These are phyloP conservation scores for Zymoseptoria passerinii DNA, from an alignment of 2,329 filamentous ascomycete species.

Conservation along the genomic window DNA sequence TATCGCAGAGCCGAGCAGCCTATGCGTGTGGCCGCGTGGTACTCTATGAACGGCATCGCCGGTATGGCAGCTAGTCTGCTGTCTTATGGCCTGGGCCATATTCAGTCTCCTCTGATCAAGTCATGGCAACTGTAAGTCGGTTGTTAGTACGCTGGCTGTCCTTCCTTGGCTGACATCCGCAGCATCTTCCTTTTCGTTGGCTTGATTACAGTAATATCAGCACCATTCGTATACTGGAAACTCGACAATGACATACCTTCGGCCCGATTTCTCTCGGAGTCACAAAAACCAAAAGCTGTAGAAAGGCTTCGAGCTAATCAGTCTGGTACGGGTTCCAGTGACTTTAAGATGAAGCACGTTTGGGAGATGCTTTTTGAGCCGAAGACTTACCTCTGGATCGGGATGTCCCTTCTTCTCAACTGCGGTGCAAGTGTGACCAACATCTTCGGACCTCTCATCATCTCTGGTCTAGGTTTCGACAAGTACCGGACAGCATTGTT, in stretches of 20 bases:
- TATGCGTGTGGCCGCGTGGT: slow-evolving; percentile 21
- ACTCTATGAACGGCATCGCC: slow-evolving; percentile 20
- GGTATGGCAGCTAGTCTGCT: slow-evolving; percentile 18
- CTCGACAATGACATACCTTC: slow-evolving; percentile 53
- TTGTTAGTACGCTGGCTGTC: not conserved
- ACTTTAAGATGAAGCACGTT: slow-evolving; percentile 41
- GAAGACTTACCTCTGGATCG: slow-evolving; percentile 52
- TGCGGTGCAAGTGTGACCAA: slow-evolving; percentile 56
- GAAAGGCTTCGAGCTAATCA: slow-evolving; percentile 45
- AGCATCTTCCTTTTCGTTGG: slow-evolving; percentile 55
- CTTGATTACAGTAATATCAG: slow-evolving; percentile 50
- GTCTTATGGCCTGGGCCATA: slow-evolving; percentile 18
- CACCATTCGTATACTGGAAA: slow-evolving; percentile 51
- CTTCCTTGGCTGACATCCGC: not conserved
- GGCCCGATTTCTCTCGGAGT: slow-evolving; percentile 40
- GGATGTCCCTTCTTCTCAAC: slow-evolving; percentile 54
- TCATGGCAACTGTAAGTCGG: slow-evolving; percentile 29
- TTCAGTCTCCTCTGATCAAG: slow-evolving; percentile 12
- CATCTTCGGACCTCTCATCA: slow-evolving; percentile 57
- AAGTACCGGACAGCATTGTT: slow-evolving; percentile 51
- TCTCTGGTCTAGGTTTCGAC: slow-evolving; percentile 51
- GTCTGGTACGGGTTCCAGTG: slow-evolving; percentile 38
- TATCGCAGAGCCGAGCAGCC: slow-evolving; percentile 24
- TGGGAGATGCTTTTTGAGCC: slow-evolving; percentile 36
- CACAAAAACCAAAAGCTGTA: slow-evolving; percentile 40